phyloP scores from a whole-genome alignment of 1,284 basidiomycete genomes.

The Ganoderma sinense region DNA sequence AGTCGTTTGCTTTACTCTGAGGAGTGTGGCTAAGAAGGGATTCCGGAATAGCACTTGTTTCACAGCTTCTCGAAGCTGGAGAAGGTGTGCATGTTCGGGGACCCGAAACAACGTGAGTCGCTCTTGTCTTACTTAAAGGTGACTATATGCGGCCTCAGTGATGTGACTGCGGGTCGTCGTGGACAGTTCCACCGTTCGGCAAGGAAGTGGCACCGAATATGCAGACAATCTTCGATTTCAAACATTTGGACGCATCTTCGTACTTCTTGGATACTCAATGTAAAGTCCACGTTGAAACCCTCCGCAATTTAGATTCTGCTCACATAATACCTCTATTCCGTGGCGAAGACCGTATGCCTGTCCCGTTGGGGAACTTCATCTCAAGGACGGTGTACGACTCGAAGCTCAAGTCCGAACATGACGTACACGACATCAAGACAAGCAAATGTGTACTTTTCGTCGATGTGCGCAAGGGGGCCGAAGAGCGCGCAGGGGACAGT shows the following conservation, averaged over 20 bases:
- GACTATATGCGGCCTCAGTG: background rate
- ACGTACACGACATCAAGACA: conserved; percentile 25
- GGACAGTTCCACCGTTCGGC: conserved; percentile 57
- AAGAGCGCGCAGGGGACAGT: conserved; percentile 47
- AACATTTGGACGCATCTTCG: conserved; percentile 44
- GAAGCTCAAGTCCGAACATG: conserved; percentile 46
- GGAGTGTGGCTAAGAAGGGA: background rate
- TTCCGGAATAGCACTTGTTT: conserved; percentile 17
- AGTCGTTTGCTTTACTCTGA: background rate
- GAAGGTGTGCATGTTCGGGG: conserved; percentile 54
- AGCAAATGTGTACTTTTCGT: conserved; percentile 45
- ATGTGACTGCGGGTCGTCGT: background rate
- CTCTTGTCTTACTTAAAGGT: background rate
- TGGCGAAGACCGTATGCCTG: conserved; percentile 56
- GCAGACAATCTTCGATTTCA: conserved; percentile 55
- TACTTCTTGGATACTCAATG: conserved; percentile 56
- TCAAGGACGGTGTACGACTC: conserved; percentile 50
- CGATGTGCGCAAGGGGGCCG: conserved; percentile 49
- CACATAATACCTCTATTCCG: background rate
- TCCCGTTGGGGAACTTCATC: conserved; percentile 54
- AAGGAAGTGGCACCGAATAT: conserved; percentile 47
- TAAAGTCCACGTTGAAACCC: background rate
- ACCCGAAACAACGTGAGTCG: conserved; percentile 53
- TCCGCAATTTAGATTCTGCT: background rate
- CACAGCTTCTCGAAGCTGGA: conserved; percentile 37